Percentiles rank a stretch among this genome's conserved stretches.
Evolutionary conservation across 495 filamentous ascomycete species (phyloP).

Genomic region (Lasiosphaeris hirsuta): DNA sequence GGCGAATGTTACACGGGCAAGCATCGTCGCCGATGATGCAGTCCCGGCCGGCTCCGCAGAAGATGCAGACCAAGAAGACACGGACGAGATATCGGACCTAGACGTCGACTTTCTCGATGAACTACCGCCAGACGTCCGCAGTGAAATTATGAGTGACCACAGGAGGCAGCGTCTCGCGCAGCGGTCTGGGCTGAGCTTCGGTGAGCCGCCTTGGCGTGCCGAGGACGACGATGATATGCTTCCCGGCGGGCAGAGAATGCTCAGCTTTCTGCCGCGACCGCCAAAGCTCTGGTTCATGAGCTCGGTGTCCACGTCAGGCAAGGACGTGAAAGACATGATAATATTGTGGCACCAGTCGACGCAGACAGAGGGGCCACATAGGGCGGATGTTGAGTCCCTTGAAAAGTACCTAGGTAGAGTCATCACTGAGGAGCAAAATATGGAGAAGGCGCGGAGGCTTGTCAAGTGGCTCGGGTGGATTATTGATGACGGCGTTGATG

Average conservation of each 20-base stretch:
- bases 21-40: constrained; percentile 47
- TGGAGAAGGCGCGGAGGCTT: constrained; percentile 45
- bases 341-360: constrained; percentile 66
- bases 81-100: constrained; percentile 41
- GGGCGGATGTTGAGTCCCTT: constrained; percentile 70
- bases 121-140: constrained; percentile 74
- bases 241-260: constrained; percentile 29
- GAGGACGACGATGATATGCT: constrained; percentile 9
- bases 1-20: constrained; percentile 61
- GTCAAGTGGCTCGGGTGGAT: constrained; percentile 72
- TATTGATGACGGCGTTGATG: constrained; percentile 49
- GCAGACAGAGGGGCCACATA: constrained; percentile 64
- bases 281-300: constrained; percentile 20
- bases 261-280: constrained; percentile 35
- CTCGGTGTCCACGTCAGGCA: constrained; percentile 13
- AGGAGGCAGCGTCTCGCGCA: constrained; percentile 50
- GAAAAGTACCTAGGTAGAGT: constrained; percentile 65
- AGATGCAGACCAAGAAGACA: constrained; percentile 22
- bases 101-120: constrained; percentile 75
- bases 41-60: constrained; percentile 5
- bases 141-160: constrained; percentile 73
- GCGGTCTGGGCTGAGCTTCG: constrained; percentile 27
- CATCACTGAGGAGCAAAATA: constrained; percentile 66
- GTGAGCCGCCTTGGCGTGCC: constrained; percentile 13
- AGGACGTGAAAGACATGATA: constrained; percentile 45